Evolutionary conservation across 257 asterid species (phyloP), one percentile per base, ranked within the genome.

Genomic region (Voacanga thouarsii): DNA sequence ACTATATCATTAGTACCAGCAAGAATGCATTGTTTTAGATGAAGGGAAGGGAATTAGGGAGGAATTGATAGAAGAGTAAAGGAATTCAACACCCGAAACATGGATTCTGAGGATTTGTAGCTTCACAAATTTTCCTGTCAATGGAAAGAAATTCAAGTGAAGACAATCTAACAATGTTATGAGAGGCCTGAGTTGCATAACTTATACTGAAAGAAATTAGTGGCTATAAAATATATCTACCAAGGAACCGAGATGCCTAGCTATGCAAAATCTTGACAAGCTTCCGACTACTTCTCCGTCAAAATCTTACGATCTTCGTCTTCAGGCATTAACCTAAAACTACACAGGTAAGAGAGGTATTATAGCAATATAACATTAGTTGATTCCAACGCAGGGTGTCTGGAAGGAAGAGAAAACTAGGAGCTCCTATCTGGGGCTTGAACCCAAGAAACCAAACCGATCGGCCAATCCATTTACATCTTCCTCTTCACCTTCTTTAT

Each of bases 391-490:
- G 26, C 6, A 24, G 10, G 23, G 12, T 7, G 30, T 57, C 26
- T 14, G 44, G 45, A 65, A 19, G 23, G 4, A 67, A 19, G n/a
- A 26, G n/a, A 19, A 68, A 21, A 19, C 0, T 80, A 37, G 10
- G 19, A 68, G 43, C 14, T 71, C 21, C 66, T 79, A 88, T 67
- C 81, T 84, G 24, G 88, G 85, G 59, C 85, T 81, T 41, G 33
- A 89, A 26, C 89, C 92, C 83, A 89, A 86, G 81, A 87, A 86
- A 8, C 91, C 94, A 59, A 92, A 82, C 80, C 87, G 88, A 72
- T 88, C 86, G 51, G 90, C 96, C 86, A 94, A 84, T 26, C 77
- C 87, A 80, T 83, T 84, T 0, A 89, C 94, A 78, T 86, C 90
- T 77, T 83, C 86, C 41, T 84, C 91, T 50, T 78, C 88, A 6